These are phyloP conservation scores for Prunus dulcis DNA, from an alignment of 306 rosid species.

Conservation along the genomic window DNA sequence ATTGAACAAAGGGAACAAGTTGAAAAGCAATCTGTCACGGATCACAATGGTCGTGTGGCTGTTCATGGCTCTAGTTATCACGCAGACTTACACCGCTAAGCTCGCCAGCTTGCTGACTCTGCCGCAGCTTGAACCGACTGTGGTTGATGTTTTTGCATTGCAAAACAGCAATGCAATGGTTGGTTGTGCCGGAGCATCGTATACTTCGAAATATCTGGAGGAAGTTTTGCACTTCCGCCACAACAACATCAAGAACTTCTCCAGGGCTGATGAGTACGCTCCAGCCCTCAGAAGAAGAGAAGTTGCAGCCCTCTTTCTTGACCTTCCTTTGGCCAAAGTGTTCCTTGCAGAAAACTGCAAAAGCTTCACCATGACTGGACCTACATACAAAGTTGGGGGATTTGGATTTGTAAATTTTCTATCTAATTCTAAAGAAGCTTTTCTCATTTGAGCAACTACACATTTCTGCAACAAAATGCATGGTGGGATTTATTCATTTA, in stretches of 20 bases:
- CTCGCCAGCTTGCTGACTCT: conserved; percentile 17
- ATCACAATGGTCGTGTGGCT: conserved; percentile 10
- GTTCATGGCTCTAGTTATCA: conserved; percentile 13
- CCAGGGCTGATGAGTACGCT: not conserved
- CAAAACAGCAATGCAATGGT: conserved; percentile 9
- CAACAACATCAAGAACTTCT: conserved; percentile 13
- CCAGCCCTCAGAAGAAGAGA: conserved; percentile 6
- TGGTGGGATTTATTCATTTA: not conserved
- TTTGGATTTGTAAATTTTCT: conserved; percentile 20
- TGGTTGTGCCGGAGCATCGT: conserved; percentile 16
- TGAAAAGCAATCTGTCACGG: conserved; percentile 1
- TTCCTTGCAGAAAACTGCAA: conserved; percentile 17
- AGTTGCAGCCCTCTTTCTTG: conserved; percentile 16
- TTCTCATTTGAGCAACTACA: not conserved
- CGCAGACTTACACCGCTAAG: conserved; percentile 15
- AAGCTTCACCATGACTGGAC: conserved; percentile 8
- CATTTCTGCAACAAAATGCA: not conserved
- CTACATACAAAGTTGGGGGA: conserved; percentile 19
- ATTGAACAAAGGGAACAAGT: not conserved
- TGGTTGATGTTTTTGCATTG: conserved; percentile 3
- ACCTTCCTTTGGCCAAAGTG: conserved; percentile 13
- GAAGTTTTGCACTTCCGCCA: conserved; percentile 4
- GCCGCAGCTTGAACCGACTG: not conserved
- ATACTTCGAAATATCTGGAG: conserved; percentile 8
- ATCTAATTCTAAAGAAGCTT: not conserved